These are phyloP conservation scores for Phytophthora lateralis DNA, from an alignment of 352 stramenopile genomes.

Conservation along the genomic window DNA sequence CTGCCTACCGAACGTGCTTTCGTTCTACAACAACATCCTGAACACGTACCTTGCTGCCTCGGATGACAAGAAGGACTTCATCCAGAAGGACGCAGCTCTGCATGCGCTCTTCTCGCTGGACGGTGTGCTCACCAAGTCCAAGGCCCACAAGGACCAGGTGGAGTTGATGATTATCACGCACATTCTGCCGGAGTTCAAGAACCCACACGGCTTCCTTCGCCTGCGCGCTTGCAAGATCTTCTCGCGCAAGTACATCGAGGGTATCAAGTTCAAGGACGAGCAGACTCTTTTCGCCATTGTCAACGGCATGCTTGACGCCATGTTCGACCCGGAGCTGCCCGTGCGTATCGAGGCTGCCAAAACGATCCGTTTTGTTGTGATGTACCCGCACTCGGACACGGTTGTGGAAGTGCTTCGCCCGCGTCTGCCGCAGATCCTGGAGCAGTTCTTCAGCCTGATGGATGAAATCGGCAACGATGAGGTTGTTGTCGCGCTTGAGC, in stretches of 20 bases:
- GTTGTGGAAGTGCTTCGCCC: slow-evolving; percentile 90
- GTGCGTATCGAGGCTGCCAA: slow-evolving; percentile 96
- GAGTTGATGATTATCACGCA: slow-evolving; percentile 94
- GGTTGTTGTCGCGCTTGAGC: slow-evolving; percentile 93
- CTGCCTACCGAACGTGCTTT: slow-evolving; percentile 92
- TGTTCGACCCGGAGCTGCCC: slow-evolving; percentile 95
- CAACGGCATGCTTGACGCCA: slow-evolving; percentile 83
- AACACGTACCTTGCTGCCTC: slow-evolving; percentile 82
- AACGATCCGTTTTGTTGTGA: slow-evolving; percentile 88
- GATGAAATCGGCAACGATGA: slow-evolving; percentile 99
- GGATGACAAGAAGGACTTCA: slow-evolving; percentile 90
- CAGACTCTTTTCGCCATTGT: slow-evolving; percentile 83
- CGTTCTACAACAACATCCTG: slow-evolving; percentile 93
- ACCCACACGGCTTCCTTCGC: slow-evolving; percentile 94
- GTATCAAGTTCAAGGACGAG: slow-evolving; percentile 91
- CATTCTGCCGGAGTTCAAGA: slow-evolving; percentile 97
- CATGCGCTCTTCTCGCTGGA: slow-evolving; percentile 94
- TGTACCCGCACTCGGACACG: slow-evolving; percentile 85
- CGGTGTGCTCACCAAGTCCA: slow-evolving; percentile 92
- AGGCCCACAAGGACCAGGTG: slow-evolving; percentile 93
- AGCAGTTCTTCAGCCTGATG: slow-evolving; percentile 99
- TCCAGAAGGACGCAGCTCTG: slow-evolving; percentile 96
- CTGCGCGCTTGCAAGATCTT: slow-evolving; percentile 96
- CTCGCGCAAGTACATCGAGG: slow-evolving; percentile 93
- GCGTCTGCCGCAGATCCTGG: slow-evolving; percentile 94